phyloP scores from a whole-genome alignment of 495 filamentous ascomycete genomes.

The Hyaloscypha finlandica region DNA sequence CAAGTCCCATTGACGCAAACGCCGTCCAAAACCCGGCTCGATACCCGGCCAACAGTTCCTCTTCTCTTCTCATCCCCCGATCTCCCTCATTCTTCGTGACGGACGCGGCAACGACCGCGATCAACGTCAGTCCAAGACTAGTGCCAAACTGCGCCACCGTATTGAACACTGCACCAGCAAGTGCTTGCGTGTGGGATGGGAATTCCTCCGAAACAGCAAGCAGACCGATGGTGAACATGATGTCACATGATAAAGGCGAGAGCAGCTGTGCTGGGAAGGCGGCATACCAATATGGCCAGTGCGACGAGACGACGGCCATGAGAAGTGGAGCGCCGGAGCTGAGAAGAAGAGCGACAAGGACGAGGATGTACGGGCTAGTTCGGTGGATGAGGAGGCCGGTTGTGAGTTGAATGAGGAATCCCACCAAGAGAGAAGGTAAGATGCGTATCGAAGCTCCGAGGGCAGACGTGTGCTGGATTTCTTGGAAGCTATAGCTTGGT shows the following conservation, averaged over 20 bases:
- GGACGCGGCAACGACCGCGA: slow-evolving; percentile 53
- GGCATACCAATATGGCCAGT: slow-evolving; percentile 58
- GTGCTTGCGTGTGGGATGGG: slow-evolving; percentile 55
- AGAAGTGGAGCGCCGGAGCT: slow-evolving; percentile 54
- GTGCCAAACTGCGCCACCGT: slow-evolving; percentile 62
- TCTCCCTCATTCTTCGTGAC: slow-evolving; percentile 40
- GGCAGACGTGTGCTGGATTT: slow-evolving; percentile 45
- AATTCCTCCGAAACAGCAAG: slow-evolving; percentile 60
- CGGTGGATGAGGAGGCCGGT: slow-evolving; percentile 57
- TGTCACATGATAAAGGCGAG: slow-evolving; percentile 55
- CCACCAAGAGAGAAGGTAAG: slow-evolving; percentile 55
- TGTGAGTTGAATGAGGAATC: slow-evolving; percentile 51
- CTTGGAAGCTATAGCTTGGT: slow-evolving; percentile 44
- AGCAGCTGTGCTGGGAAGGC: slow-evolving; percentile 55
- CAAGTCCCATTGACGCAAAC: slow-evolving; percentile 51
- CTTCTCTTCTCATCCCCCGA: background rate
- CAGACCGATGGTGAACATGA: slow-evolving; percentile 62
- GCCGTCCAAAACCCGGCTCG: slow-evolving; percentile 60
- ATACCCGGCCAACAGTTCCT: slow-evolving; percentile 55
- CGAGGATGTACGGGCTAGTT: slow-evolving; percentile 48
- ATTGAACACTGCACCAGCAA: slow-evolving; percentile 68
- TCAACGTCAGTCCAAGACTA: slow-evolving; percentile 56
- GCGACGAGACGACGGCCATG: slow-evolving; percentile 45
- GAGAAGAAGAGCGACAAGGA: slow-evolving; percentile 45
- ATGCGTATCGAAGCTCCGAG: slow-evolving; percentile 53